Evolutionary conservation across 192 early-diverging fungal species (phyloP), one percentile per base, ranked within the genome.

Genomic region (Entophlyctis luteolus): DNA sequence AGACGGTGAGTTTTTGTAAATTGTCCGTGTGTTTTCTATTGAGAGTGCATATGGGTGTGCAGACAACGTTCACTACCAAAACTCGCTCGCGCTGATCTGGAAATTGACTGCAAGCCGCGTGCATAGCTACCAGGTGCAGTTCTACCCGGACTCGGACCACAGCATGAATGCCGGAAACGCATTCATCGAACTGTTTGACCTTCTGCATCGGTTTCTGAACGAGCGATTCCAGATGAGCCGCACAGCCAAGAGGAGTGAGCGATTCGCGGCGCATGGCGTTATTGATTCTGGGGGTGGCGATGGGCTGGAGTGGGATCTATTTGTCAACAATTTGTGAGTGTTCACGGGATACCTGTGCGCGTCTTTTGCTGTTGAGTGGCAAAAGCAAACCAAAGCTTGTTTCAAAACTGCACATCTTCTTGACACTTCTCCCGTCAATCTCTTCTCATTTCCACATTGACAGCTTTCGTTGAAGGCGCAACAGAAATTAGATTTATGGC

Each of bases 71-170:
- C 95, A 98, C 71, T 87, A 95, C 57, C 94, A 96, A 74, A 92
- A 98, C 77, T 79, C 93, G 14, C 86, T 91, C 34, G 80, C 77
- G 2, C 79, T 98, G 22, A 79, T 91, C 20, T 91, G 89, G 70
- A 68, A 81, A 32, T 71, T 98, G 5, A 90, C 93, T n/a, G 72
- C 82, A 1, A 84, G 81, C 23, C 83, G 79, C 31, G 80, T 95
- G 31, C 84, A 85, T 28, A 81, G 84, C 20, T 98, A 93, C 73
- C 89, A 86, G 45, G 86, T 92, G n/a, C 93, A 93, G 50, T 83
- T 87, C 54, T 98, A 87, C 73, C 90, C 93, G 0, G 94, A 98
- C 73, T 90, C 85, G 22, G 91, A 98, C 74, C 95, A 98, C 72
- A 73, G 81, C 34, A 98, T 96, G 68, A 77, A 80, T 54, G 82